Conservation (phyloP, 495 filamentous ascomycete species). For the Tetracladium setigerum region DNA sequence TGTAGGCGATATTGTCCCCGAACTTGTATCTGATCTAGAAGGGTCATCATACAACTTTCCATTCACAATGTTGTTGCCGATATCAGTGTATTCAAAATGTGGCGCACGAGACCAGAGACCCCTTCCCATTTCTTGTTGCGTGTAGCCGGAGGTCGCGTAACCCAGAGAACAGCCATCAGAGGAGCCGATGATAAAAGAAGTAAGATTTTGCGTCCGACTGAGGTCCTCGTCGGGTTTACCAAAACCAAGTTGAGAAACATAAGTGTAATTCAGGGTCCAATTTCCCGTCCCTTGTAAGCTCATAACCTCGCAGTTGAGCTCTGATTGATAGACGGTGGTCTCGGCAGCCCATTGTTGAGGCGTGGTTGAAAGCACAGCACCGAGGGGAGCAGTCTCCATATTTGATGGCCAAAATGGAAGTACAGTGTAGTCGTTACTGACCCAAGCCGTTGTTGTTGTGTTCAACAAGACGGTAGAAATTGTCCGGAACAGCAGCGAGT, state of each 20-base stretch:
- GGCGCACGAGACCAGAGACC: conserved; percentile 17
- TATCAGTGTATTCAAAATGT: conserved; percentile 18
- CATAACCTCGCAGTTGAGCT: conserved; percentile 24
- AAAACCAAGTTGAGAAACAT: no score
- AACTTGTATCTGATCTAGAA: no score
- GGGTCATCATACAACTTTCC: no score
- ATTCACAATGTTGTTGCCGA: no score
- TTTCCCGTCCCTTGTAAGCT: not conserved
- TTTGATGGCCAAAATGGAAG: conserved; percentile 31
- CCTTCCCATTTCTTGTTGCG: not conserved
- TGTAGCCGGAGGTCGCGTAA: not conserved
- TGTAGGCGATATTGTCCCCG: no score
- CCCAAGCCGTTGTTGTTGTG: conserved; percentile 32
- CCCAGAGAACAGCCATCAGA: conserved; percentile 6
- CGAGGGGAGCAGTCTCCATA: conserved; percentile 15
- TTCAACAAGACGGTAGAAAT: conserved; percentile 28
- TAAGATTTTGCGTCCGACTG: no score
- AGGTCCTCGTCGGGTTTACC: no score
- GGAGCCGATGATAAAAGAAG: conserved; percentile 5
- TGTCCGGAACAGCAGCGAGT: conserved; percentile 24
- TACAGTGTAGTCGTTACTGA: conserved; percentile 30
- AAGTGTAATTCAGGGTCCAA: not conserved
- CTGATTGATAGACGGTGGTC: conserved; percentile 27
- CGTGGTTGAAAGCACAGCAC: conserved; percentile 14
- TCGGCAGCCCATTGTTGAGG: conserved; percentile 26